Conservation (phyloP, 1,139 yeast species). For the Chernovozyma sophiae-reginae region DNA sequence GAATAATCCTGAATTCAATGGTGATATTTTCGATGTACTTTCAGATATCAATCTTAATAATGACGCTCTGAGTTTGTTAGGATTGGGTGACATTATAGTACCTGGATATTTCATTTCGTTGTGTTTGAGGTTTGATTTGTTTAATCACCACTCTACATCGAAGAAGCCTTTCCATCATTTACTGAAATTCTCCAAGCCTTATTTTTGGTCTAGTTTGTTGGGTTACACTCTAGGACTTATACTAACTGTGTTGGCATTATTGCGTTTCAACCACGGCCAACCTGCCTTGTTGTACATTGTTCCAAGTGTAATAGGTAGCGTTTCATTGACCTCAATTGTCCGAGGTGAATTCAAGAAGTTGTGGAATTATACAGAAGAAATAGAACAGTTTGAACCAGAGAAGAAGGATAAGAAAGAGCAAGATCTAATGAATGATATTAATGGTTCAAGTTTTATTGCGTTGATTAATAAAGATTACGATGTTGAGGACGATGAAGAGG, state of each 20-base stretch:
- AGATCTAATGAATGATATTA: constrained; percentile 12
- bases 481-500: constrained; percentile 20
- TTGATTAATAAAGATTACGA: constrained; percentile 13
- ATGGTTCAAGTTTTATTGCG: neutral
- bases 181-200: constrained; percentile 36
- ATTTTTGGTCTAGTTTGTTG: constrained; percentile 39
- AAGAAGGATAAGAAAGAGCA: constrained; percentile 8
- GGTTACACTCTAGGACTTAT: constrained; percentile 45
- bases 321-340: constrained; percentile 22
- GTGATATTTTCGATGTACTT: neutral
- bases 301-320: constrained; percentile 43
- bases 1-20: neutral
- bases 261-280: constrained; percentile 45
- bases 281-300: constrained; percentile 66
- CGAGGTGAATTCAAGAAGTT: constrained; percentile 39
- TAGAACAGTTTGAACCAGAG: constrained; percentile 14
- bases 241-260: constrained; percentile 38
- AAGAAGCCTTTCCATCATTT: constrained; percentile 36
- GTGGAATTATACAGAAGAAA: constrained; percentile 25
- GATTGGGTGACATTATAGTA: constrained; percentile 59
- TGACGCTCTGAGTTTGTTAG: constrained; percentile 27
- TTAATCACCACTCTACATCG: constrained; percentile 24
- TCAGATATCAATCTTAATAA: neutral
- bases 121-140: constrained; percentile 49
- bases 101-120: constrained; percentile 52